Evolutionary conservation across 2,329 filamentous ascomycete species (phyloP), one percentile per base, ranked within the genome.

Genomic region (Aspergillus brasiliensis): DNA sequence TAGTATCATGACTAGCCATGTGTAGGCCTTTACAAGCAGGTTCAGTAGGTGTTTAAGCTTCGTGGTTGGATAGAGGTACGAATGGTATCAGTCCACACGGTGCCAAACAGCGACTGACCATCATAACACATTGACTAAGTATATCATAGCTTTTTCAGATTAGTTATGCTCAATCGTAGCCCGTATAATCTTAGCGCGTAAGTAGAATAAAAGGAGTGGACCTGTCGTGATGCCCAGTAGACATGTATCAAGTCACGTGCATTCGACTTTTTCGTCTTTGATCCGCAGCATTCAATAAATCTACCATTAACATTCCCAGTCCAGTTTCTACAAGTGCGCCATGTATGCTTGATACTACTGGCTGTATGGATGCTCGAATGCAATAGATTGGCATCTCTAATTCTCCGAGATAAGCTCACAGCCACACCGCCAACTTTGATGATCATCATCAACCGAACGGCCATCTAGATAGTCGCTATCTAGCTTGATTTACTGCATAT

Each of bases 181-280:
- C 2, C 6, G 3, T 17, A 5, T 6, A 6, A 19, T 28, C 0
- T 6, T 6, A 23, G 6, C 3, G 15, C 4, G 15, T 48, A 13
- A 48, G 44, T n/a, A 49, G 11, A 10, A 8, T 27, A 10, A 28
- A 15, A 17, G 23, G 8, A 13, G 44, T 48, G 23, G 23, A 31
- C 25, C 11, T 5, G 27, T n/a, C n/a, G 15, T 11, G 46, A 28
- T 28, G 13, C 8, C 23, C 15, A 44, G 38, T 13, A 11, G 37
- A 47, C 23, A 28, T 38, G 46, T 40, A 38, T 25, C 15, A 11
- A 4, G 48, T 62, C 62, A 64, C 62, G 62, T 64, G 62, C 61
- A 25, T 52, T 49, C 27, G 37, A 17, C 48, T 47, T 55, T 62
- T 62, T 62, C 59, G 25, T 53, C 34, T 10, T 10, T 38, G 42